Conservation (phyloP, 2,329 filamentous ascomycete species). For the Trichoderma sp. region DNA sequence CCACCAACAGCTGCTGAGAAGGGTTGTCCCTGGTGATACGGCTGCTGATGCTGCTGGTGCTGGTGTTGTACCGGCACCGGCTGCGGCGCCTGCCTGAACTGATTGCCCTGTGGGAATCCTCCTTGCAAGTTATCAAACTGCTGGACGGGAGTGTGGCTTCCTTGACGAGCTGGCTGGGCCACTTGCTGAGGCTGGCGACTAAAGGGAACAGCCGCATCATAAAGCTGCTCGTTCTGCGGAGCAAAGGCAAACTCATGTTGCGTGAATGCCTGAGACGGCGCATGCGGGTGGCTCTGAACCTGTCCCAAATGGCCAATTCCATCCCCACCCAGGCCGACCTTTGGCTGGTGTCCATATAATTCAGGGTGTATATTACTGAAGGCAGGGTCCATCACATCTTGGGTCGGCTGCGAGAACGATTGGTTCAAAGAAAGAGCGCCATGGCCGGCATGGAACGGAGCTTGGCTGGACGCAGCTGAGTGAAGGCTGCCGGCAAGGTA, state of each 20-base stretch:
- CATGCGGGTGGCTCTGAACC: slow-evolving; percentile 31
- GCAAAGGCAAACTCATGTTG: slow-evolving; percentile 35
- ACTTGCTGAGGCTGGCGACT: slow-evolving; percentile 35
- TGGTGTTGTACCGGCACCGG: slow-evolving; percentile 31
- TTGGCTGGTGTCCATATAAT: slow-evolving; percentile 37
- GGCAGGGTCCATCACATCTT: slow-evolving; percentile 37
- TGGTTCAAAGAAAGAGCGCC: slow-evolving; percentile 33
- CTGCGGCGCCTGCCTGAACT: slow-evolving; percentile 30
- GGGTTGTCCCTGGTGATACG: slow-evolving; percentile 25
- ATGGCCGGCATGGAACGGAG: slow-evolving; percentile 33
- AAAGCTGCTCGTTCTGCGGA: slow-evolving; percentile 33
- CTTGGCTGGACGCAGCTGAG: slow-evolving; percentile 28
- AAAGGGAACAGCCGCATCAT: slow-evolving; percentile 32
- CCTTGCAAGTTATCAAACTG: slow-evolving; percentile 31
- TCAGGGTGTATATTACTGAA: slow-evolving; percentile 39
- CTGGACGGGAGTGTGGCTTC: slow-evolving; percentile 33
- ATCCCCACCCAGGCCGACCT: slow-evolving; percentile 28
- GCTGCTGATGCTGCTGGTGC: slow-evolving; percentile 29
- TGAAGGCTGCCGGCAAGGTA: slow-evolving; percentile 33
- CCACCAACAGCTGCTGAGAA: slow-evolving; percentile 29
- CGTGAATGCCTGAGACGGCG: slow-evolving; percentile 33
- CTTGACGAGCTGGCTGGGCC: slow-evolving; percentile 32
- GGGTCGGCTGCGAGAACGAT: slow-evolving; percentile 33
- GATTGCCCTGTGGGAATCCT: slow-evolving; percentile 28
- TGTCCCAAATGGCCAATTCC: slow-evolving; percentile 27